Conservation (phyloP, 2,329 filamentous ascomycete genomes). For the Aurifilum marmelostoma region DNA sequence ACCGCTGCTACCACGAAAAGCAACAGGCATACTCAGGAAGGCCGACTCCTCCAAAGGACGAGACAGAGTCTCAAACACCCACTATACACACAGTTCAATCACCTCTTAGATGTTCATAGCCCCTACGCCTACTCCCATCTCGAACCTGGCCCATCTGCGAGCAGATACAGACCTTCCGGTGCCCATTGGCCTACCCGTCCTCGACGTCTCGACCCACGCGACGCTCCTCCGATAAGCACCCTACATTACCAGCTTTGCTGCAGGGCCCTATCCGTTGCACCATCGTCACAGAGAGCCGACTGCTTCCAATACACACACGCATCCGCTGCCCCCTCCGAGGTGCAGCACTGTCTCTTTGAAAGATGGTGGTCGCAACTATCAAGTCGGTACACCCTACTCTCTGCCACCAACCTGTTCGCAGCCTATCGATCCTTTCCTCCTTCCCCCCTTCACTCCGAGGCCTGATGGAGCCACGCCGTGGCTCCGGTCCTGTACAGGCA, state of each 20-base stretch:
- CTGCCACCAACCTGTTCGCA: background rate
- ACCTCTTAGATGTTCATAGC: constrained; percentile 11
- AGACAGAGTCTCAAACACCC: background rate
- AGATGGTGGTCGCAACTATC: constrained; percentile 67
- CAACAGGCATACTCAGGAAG: background rate
- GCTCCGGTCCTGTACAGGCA: background rate
- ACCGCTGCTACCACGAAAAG: constrained; percentile 2
- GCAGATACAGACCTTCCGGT: constrained; percentile 6
- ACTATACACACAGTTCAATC: background rate
- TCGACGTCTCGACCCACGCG: constrained; percentile 9
- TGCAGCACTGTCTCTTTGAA: constrained; percentile 45
- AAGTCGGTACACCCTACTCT: constrained; percentile 52
- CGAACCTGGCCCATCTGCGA: constrained; percentile 18
- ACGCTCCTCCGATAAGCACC: constrained; percentile 16
- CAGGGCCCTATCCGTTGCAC: constrained; percentile 25
- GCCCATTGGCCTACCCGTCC: background rate
- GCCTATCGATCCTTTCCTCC: constrained; percentile 11
- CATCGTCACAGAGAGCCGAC: constrained; percentile 3
- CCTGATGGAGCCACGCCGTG: background rate
- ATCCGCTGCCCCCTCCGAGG: constrained; percentile 42
- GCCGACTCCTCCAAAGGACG: background rate
- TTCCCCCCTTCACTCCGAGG: background rate
- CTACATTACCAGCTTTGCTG: constrained; percentile 27
- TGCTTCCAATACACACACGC: constrained; percentile 22
- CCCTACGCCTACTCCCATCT: constrained; percentile 1